Evolutionary conservation across 2,329 filamentous ascomycete genomes (phyloP).

Genomic region (Venturia pyrina): DNA sequence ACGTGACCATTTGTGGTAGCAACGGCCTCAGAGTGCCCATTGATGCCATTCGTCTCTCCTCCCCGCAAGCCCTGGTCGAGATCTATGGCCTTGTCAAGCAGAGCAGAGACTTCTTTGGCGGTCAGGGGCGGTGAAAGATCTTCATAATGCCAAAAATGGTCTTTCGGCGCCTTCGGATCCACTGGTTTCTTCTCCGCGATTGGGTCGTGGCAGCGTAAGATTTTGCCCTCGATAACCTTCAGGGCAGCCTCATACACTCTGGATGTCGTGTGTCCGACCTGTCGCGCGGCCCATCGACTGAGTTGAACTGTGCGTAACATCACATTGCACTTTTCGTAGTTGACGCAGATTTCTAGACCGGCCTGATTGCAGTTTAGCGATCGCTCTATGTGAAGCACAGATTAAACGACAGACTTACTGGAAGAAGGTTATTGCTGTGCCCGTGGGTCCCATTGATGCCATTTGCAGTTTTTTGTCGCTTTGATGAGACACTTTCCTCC

Average conservation of each 20-base stretch:
- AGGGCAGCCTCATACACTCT: conserved; percentile 70
- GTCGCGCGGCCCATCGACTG: conserved; percentile 58
- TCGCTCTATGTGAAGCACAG: not conserved
- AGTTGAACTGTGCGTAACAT: conserved; percentile 72
- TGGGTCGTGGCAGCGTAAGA: conserved; percentile 56
- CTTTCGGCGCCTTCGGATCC: not conserved
- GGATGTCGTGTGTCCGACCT: conserved; percentile 63
- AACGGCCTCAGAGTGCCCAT: conserved; percentile 15
- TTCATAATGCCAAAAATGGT: conserved; percentile 19
- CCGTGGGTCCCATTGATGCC: conserved; percentile 20
- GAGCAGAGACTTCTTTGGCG: conserved; percentile 31
- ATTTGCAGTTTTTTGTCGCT: conserved; percentile 25
- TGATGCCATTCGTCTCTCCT: conserved; percentile 14
- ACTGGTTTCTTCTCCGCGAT: conserved; percentile 18
- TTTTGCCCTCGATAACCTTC: conserved; percentile 56
- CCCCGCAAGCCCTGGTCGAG: conserved; percentile 25
- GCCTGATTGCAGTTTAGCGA: conserved; percentile 11
- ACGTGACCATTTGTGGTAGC: conserved; percentile 20
- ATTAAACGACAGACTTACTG: not conserved
- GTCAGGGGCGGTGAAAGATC: conserved; percentile 24
- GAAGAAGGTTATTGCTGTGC: not conserved
- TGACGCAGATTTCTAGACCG: conserved; percentile 65
- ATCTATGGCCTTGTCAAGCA: conserved; percentile 31
- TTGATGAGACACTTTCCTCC: conserved; percentile 14
- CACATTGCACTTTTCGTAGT: conserved; percentile 75